Base-by-base conservation (phyloP, 345 rosid species). In the Linum usitatissimum region DNA sequence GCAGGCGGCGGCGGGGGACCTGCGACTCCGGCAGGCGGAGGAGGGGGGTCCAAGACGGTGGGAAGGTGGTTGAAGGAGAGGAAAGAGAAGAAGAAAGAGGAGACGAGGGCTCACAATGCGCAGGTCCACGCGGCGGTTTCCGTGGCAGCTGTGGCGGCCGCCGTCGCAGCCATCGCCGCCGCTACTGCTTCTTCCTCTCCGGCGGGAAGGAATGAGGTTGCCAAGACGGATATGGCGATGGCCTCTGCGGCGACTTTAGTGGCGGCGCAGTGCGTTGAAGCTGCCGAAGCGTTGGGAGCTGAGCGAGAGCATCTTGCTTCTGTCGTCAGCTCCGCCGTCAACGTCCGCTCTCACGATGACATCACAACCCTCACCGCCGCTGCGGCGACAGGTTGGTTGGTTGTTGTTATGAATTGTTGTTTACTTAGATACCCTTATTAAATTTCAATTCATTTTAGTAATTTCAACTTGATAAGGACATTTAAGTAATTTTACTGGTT, bases 61-160 rank as follows among this genome's bases (percentile, higher is more conserved):
- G 94, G 97, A 42, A 80, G 97, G 74, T 93, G 99, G 99, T 70
- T 93, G 77, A 93, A 93, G 73, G 99, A 93, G 63, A 81, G 99
- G 71, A 87, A 83, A 65, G 97, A 87, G 80, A 90, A 84, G 77
- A 93, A 86, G 78, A 93, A 90, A 74, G 96, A 89, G 76, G 99
- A 93, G 71, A 80, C 64, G 55, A 79, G 99, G 78, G 75, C 91
- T 59, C 90, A 86, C 38, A 90, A 84, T 64, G 97, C 99, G 0
- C 96, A 86, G 74, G 81, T 93, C 65, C 97, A 90, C 31, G 97
- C 99, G 5, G 83, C 97, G 1, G 68, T 87, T 55, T 89, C 99
- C 18, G 97, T 93, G 23, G 97, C 99, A 2, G 90, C 97, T 0
- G 91, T 87, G 67, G 99, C 99, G 0, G 78, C 99, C 6, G 91